Percentiles rank a stretch among this genome's conserved stretches.
Conservation (phyloP, 163 green algal species). For the Chloroidium sp. region DNA sequence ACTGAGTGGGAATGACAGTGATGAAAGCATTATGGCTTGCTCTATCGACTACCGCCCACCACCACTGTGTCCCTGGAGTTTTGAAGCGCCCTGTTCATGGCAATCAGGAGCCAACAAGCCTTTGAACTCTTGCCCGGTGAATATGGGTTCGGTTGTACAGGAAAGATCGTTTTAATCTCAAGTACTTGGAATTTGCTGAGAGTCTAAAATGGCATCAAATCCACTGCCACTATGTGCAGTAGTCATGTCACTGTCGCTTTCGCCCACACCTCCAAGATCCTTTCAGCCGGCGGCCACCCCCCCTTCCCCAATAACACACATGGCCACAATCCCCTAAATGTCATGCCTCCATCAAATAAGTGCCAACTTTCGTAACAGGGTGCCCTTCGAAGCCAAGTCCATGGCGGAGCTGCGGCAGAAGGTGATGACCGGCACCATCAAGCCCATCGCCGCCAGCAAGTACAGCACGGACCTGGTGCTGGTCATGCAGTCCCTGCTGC, state of each 20-base stretch:
- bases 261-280: too few species aligned
- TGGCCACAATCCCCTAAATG: background rate
- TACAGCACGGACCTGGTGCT: conserved; percentile 30
- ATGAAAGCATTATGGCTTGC: too few species aligned
- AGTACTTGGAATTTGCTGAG: too few species aligned
- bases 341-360: background rate
- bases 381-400: conserved; percentile 66
- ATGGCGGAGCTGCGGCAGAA: conserved; percentile 66
- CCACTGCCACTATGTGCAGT: too few species aligned
- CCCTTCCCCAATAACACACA: background rate
- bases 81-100: background rate
- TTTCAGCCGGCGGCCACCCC: too few species aligned
- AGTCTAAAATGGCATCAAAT: too few species aligned
- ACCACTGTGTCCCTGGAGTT: background rate
- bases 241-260: too few species aligned
- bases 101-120: background rate
- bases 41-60: too few species aligned
- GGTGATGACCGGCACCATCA: conserved; percentile 40
- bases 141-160: too few species aligned
- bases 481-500: conserved; percentile 26
- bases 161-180: too few species aligned
- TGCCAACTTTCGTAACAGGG: conserved; percentile 4
- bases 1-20: too few species aligned
- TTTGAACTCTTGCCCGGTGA: too few species aligned
- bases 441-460: conserved; percentile 20